Evolutionary conservation across 2,329 filamentous ascomycete genomes (phyloP).

Genomic region (Paecilomyces variotii): DNA sequence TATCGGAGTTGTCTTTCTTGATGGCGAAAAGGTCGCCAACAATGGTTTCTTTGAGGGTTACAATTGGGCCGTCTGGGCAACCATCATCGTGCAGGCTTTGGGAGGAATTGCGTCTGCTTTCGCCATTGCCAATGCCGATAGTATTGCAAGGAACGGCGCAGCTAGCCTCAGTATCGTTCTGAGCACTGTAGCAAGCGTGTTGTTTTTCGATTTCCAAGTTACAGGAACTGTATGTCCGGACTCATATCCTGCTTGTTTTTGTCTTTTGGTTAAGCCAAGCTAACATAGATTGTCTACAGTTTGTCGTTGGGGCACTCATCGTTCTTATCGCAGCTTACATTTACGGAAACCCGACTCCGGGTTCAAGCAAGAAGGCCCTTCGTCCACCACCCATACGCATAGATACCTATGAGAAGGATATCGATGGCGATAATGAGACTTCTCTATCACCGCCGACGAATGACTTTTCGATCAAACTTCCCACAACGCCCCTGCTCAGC

Average conservation of each 20-base stretch:
- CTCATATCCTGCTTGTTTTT: constrained; percentile 1
- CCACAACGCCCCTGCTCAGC: constrained; percentile 39
- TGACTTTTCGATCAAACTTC: constrained; percentile 40
- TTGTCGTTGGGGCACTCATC: constrained; percentile 67
- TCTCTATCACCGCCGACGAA: constrained; percentile 26
- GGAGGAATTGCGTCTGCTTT: constrained; percentile 79
- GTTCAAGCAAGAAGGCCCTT: constrained; percentile 36
- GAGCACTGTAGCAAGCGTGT: constrained; percentile 76
- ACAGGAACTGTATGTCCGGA: constrained; percentile 58
- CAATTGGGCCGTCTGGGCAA: constrained; percentile 82
- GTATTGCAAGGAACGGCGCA: constrained; percentile 89
- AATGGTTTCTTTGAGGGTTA: constrained; percentile 93
- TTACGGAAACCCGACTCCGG: constrained; percentile 55
- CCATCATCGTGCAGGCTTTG: constrained; percentile 71
- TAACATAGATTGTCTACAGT: constrained; percentile 45
- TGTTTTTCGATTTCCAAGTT: constrained; percentile 73
- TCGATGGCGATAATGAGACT: constrained; percentile 40
- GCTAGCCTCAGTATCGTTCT: constrained; percentile 86
- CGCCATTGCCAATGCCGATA: constrained; percentile 75
- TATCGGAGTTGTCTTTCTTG: constrained; percentile 76
- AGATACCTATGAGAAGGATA: constrained; percentile 68
- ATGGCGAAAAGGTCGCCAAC: constrained; percentile 73
- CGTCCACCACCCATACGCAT: constrained; percentile 48
- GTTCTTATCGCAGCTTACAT: constrained; percentile 79
- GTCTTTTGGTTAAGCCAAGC: constrained; percentile 1